Evolutionary conservation across 495 filamentous ascomycete species (phyloP).

Genomic region (Lasiosphaeria miniovina): DNA sequence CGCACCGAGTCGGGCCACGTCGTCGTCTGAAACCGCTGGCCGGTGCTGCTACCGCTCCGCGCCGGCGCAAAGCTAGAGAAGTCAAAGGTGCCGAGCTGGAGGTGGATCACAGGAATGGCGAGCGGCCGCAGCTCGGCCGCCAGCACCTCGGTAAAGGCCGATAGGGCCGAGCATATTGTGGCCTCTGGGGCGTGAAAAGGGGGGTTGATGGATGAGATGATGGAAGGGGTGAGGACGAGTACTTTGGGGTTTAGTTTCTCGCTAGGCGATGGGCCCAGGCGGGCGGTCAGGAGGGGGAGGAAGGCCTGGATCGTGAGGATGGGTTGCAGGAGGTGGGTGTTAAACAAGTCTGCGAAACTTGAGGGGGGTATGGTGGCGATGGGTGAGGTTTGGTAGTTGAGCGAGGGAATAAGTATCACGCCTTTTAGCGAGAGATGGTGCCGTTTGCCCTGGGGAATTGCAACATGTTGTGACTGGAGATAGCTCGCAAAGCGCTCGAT

Average conservation of each 20-base stretch:
- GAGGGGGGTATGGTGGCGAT: constrained; percentile 79
- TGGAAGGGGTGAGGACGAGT: constrained; percentile 77
- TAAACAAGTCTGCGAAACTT: constrained; percentile 82
- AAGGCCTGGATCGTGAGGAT: constrained; percentile 84
- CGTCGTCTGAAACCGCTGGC: constrained; percentile 40
- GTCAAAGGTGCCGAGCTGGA: constrained; percentile 88
- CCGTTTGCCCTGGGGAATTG: constrained; percentile 66
- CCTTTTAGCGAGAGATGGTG: constrained; percentile 73
- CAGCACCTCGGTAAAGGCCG: constrained; percentile 73
- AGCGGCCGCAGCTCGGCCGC: constrained; percentile 69
- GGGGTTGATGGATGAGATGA: constrained; percentile 76
- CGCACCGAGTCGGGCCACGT: constrained; percentile 60
- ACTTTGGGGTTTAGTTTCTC: constrained; percentile 49
- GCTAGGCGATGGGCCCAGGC: constrained; percentile 34
- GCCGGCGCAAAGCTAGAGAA: constrained; percentile 44
- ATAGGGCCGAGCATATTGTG: constrained; percentile 70
- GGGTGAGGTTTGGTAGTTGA: constrained; percentile 68
- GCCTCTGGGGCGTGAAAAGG: constrained; percentile 84
- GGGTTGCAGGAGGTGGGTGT: constrained; percentile 88
- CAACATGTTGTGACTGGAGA: constrained; percentile 67
- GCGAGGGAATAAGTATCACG: constrained; percentile 71
- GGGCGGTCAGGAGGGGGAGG: constrained; percentile 69
- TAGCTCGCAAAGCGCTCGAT: constrained; percentile 64
- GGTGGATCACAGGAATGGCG: constrained; percentile 73
- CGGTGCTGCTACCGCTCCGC: constrained; percentile 32